These are phyloP conservation scores for Lasiodiplodia sp. DNA, from an alignment of 2,329 filamentous ascomycete species.

Conservation along the genomic window DNA sequence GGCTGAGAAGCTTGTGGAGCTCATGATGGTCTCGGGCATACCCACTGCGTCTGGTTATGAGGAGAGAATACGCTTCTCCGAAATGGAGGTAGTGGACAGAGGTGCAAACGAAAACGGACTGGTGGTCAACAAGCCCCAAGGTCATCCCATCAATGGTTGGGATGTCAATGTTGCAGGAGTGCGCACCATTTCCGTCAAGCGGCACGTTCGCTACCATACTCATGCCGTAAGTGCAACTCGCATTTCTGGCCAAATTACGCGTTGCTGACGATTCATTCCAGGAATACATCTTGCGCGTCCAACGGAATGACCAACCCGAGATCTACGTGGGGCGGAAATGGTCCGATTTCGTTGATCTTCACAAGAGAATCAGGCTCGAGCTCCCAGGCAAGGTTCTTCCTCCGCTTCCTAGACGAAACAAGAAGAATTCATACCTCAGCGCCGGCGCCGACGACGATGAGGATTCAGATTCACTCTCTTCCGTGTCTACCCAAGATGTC, in stretches of 20 bases:
- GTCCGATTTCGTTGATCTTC: constrained; percentile 82
- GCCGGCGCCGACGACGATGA: constrained; percentile 69
- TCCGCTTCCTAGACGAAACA: constrained; percentile 90
- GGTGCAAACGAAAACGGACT: constrained; percentile 91
- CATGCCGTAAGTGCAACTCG: constrained; percentile 72
- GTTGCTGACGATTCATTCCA: constrained; percentile 43
- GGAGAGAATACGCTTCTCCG: constrained; percentile 93
- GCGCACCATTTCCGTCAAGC: constrained; percentile 78
- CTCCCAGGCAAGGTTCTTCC: constrained; percentile 90
- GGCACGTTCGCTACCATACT: constrained; percentile 87
- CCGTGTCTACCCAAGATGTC: constrained; percentile 73
- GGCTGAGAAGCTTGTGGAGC: constrained; percentile 92
- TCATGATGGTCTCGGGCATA: constrained; percentile 99
- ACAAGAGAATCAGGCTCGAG: constrained; percentile 81
- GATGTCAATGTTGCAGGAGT: constrained; percentile 95
- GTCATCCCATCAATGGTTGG: constrained; percentile 93
- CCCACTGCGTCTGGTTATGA: constrained; percentile 96
- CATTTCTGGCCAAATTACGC: neutral
- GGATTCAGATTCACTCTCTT: constrained; percentile 82
- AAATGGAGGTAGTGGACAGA: constrained; percentile 95
- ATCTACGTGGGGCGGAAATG: constrained; percentile 85
- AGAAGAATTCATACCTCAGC: constrained; percentile 71
- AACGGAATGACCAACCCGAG: constrained; percentile 76
- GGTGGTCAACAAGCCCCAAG: constrained; percentile 85
- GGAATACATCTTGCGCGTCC: constrained; percentile 91